Base-by-base conservation (phyloP, 768 basidiomycete species). In the Amanita rimosa region DNA sequence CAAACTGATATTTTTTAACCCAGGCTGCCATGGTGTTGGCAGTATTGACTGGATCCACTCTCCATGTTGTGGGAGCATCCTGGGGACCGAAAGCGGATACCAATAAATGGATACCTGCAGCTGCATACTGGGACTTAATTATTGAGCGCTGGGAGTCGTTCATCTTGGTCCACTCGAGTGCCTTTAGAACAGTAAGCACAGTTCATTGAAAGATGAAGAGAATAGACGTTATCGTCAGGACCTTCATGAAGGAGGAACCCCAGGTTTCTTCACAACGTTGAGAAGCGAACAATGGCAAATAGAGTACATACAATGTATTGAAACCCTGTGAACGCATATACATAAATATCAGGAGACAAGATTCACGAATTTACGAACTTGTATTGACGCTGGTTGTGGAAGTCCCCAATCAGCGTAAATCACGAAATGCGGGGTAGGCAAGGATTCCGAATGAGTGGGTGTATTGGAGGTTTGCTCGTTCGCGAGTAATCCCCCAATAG, bases 21-120 rank as follows among this genome's bases (percentile, higher is more conserved):
- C 71, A 88, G 9, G 72, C 72, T 0, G 83, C 82, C 60, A 85
- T 71, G 2, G 72, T 74, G 51, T 79, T 76, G 1, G 85, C 85
- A 14, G 76, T 75, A 7, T 64, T 63, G 5, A 76, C 64, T 13
- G 84, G 78, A 59, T 86, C 79, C 14, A 73, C 76, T 37, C 73
- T 70, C 10, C 55, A 63, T 7, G 73, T 68, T 7, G 82, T 85
- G 3, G 83, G 83, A 21, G 67, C 64, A 57, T 80, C 75, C 10
- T 64, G 64, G 2, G 78, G 65, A 19, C 81, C 81, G 57, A 82
- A 85, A 3, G 72, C 76, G 26, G 81, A 80, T 9, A 84, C 83
- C 6, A 65, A 50, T 33, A 84, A 64, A 45, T 72, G 75, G 58
- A 83, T 75, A 8, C 80, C 80, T 19, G 79, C 79, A n/a, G 70